Conservation (phyloP, 805 yeast genomes). For the Yarrowia divulgata region DNA sequence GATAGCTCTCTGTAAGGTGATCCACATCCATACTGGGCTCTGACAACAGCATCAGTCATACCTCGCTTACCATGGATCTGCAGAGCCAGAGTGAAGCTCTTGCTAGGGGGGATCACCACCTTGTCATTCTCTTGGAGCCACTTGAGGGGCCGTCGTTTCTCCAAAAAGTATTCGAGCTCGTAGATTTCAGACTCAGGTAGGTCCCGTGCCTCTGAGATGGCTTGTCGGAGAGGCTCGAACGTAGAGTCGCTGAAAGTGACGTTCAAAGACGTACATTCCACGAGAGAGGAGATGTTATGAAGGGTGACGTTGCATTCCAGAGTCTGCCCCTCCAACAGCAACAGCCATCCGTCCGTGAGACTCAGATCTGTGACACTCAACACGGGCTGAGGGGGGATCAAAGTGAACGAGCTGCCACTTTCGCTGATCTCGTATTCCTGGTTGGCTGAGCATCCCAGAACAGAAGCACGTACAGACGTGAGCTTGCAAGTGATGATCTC, state of each 20-base stretch:
- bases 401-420: constrained; percentile 43
- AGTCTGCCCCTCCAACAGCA: constrained; percentile 81
- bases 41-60: constrained; percentile 67
- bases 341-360: constrained; percentile 69
- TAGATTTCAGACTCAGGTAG: constrained; percentile 69
- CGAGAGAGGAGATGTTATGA: constrained; percentile 62
- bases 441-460: constrained; percentile 2
- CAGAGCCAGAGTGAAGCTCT: constrained; percentile 58
- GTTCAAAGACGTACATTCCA: constrained; percentile 62
- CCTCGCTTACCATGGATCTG: constrained; percentile 77
- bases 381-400: constrained; percentile 65
- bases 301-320: constrained; percentile 59
- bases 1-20: constrained; percentile 61
- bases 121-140: constrained; percentile 47
- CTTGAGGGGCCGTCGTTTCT: constrained; percentile 63
- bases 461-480: constrained; percentile 49
- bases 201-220: constrained; percentile 55
- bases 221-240: constrained; percentile 65
- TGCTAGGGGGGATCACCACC: constrained; percentile 48
- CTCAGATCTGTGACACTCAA: constrained; percentile 60
- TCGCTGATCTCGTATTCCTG: constrained; percentile 21
- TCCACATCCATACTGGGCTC: constrained; percentile 67
- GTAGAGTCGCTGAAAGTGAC: constrained; percentile 78
- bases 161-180: constrained; percentile 74
- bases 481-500: constrained; percentile 61